These are phyloP conservation scores for Baorangia bicolor DNA, from an alignment of 768 basidiomycete genomes.

Conservation along the genomic window DNA sequence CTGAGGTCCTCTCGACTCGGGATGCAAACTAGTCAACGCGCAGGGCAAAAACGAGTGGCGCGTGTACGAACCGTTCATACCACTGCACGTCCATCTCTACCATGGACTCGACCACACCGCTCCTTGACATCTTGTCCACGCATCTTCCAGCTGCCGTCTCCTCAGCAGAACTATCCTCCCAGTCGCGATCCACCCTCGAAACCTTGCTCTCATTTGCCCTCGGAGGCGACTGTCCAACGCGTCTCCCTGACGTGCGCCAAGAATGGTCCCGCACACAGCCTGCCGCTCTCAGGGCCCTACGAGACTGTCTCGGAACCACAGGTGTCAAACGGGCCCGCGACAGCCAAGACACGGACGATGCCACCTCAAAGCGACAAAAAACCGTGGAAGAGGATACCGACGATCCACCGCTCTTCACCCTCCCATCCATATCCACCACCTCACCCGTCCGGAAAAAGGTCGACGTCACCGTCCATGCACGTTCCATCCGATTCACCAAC, in stretches of 20 bases:
- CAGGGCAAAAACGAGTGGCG: too few relatives aligned
- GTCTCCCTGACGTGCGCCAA: conserved; percentile 6
- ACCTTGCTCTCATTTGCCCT: conserved; percentile 30
- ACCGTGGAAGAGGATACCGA: conserved; percentile 22
- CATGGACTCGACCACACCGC: conserved; percentile 21
- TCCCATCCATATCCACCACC: conserved; percentile 66
- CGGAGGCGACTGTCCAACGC: conserved; percentile 27
- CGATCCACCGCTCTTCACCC: conserved; percentile 51
- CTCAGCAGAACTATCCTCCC: conserved; percentile 4
- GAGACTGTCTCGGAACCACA: conserved; percentile 6
- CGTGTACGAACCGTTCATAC: too few relatives aligned
- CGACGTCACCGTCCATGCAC: conserved; percentile 56
- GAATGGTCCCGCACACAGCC: conserved; percentile 29
- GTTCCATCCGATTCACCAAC: conserved; percentile 52
- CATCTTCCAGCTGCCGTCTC: conserved; percentile 22
- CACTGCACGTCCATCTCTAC: too few relatives aligned
- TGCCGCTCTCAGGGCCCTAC: conserved; percentile 22
- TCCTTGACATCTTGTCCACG: conserved; percentile 20
- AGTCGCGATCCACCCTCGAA: conserved; percentile 18
- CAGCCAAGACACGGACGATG: conserved; percentile 9
- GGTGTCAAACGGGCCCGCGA: conserved; percentile 27
- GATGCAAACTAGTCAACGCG: too few relatives aligned
- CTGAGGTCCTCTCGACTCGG: too few relatives aligned
- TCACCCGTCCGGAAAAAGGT: conserved; percentile 77
- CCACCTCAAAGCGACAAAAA: conserved; percentile 21